Evolutionary conservation across 2,329 filamentous ascomycete genomes (phyloP), one percentile per base, ranked within the genome.

Genomic region (Fusarium ramigenum): DNA sequence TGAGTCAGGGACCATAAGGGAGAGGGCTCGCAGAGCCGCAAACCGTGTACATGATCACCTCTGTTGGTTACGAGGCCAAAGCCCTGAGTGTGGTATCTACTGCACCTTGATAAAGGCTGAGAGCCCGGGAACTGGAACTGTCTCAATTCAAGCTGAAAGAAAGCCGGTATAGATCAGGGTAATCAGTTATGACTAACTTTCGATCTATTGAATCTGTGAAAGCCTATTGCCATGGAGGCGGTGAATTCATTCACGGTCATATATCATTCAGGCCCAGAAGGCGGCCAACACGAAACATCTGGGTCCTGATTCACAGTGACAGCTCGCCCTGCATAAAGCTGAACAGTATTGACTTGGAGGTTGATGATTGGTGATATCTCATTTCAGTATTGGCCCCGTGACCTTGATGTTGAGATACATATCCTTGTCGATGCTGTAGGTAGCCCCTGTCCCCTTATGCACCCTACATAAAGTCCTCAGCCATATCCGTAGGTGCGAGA

Each of bases 311-410:
- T 63, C 58, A 61, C 52, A 70, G 54, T 61, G 66, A 68, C 71
- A 73, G 66, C 49, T 73, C 60, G 66, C 71, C 70, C 70, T 73
- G 70, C 71, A 73, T 73, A 68, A 63, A 59, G 56, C 62, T 21
- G 25, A 15, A 47, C 44, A 28, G 44, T 28, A 37, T 71, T 50
- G 47, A 56, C 66, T 52, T 63, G 66, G 65, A 58, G 67, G 58
- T 66, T 62, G 49, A 42, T 73, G 70, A 74, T 73, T 73, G 70
- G 70, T 58, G 58, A 73, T 73, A 60, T 63, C 30, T 42, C 49
- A 50, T 61, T 46, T 42, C 54, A 62, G 46, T 37, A 34, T 61
- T 57, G 56, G 46, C 39, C 70, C 57, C 63, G 63, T 73, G 71
- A 74, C 59, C 66, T 63, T 23, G 53, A 52, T 65, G 28, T 39